Evolutionary conservation across 2,329 filamentous ascomycete genomes (phyloP).

Genomic region (Fusarium annulatum): DNA sequence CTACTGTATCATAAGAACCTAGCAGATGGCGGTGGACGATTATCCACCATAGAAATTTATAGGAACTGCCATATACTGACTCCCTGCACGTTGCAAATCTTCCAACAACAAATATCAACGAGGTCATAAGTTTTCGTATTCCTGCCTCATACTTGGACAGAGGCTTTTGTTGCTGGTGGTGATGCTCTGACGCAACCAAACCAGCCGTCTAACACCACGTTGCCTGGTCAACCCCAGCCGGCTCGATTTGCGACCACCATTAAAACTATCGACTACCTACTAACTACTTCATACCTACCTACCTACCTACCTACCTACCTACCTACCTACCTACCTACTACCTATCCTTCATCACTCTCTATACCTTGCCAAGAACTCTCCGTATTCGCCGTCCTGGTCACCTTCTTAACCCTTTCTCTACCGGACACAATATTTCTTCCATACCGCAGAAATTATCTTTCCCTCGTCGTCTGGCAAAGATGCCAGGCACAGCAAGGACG

Average conservation of each 20-base stretch:
- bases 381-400: slow-evolving; percentile 6
- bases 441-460: slow-evolving; percentile 20
- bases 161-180: slow-evolving; percentile 39
- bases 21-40: slow-evolving; percentile 24
- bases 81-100: background rate
- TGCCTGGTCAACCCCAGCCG: slow-evolving; percentile 45
- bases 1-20: slow-evolving; percentile 21
- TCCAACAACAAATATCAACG: slow-evolving; percentile 1
- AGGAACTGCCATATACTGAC: slow-evolving; percentile 8
- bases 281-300: slow-evolving; percentile 4
- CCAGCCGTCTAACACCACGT: slow-evolving; percentile 22
- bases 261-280: slow-evolving; percentile 29
- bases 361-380: slow-evolving; percentile 8
- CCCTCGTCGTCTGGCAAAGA: slow-evolving; percentile 35
- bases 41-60: slow-evolving; percentile 23
- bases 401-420: slow-evolving; percentile 6
- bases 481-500: slow-evolving; percentile 49
- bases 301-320: background rate
- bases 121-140: slow-evolving; percentile 19
- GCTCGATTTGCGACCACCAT: slow-evolving; percentile 24
- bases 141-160: slow-evolving; percentile 13
- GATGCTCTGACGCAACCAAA: slow-evolving; percentile 37
- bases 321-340: background rate
- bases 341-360: background rate
- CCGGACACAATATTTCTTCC: slow-evolving; percentile 35